Percentiles rank a stretch among this genome's conserved stretches.
phyloP scores from a whole-genome alignment of 768 basidiomycete genomes.

The Pleurotus platypus region DNA sequence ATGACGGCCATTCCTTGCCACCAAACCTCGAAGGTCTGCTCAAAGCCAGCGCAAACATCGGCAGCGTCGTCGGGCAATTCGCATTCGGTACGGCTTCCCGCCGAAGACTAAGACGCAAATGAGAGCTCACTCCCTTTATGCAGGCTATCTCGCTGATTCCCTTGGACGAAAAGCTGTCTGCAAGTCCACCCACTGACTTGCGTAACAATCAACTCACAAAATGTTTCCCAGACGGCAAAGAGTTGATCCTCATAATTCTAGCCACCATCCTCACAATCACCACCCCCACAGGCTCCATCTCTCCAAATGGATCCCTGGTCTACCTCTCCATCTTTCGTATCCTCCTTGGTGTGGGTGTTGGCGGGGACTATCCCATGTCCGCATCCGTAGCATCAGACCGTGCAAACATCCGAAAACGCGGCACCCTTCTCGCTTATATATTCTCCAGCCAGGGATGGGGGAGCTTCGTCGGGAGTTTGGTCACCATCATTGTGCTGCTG shows the following conservation, averaged over 20 bases:
- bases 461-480: conserved; percentile 57
- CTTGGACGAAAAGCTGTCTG: conserved; percentile 69
- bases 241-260: conserved; percentile 76
- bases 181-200: conserved; percentile 17
- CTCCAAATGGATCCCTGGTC: conserved; percentile 49
- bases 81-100: conserved; percentile 39
- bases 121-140: not conserved
- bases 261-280: conserved; percentile 71
- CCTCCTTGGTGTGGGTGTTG: conserved; percentile 73
- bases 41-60: conserved; percentile 68
- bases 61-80: conserved; percentile 69
- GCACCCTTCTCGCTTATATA: conserved; percentile 75
- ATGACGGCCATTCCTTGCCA: conserved; percentile 48
- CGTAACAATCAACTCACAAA: not conserved
- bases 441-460: conserved; percentile 83
- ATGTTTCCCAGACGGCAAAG: conserved; percentile 55
- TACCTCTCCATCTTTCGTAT: conserved; percentile 69
- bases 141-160: conserved; percentile 63
- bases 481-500: conserved; percentile 62
- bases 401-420: conserved; percentile 62
- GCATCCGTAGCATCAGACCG: conserved; percentile 68
- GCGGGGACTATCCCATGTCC: conserved; percentile 79
- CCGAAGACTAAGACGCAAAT: not conserved
- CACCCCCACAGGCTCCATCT: conserved; percentile 51
- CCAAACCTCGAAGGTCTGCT: conserved; percentile 54